Evolutionary conservation across 2,329 filamentous ascomycete genomes (phyloP).

Genomic region (Cordyceps cicadae): DNA sequence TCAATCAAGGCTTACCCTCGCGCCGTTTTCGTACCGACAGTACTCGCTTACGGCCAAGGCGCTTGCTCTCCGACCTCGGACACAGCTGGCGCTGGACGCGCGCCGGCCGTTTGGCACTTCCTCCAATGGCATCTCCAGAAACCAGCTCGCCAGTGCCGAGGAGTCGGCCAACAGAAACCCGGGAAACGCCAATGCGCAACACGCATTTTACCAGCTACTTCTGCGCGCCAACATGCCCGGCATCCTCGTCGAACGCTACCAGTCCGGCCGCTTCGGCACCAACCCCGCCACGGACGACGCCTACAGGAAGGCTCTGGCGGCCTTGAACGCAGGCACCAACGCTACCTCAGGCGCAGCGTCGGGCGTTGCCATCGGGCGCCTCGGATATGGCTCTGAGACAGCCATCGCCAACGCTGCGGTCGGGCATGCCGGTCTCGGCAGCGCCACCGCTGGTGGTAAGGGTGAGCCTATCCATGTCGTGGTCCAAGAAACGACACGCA

Average conservation of each 20-base stretch:
- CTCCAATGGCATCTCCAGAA: conserved; percentile 45
- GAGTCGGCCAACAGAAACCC: conserved; percentile 91
- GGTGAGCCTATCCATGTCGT: conserved; percentile 89
- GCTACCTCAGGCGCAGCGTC: conserved; percentile 18
- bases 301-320: conserved; percentile 64
- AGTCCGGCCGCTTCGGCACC: conserved; percentile 74
- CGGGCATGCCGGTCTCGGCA: conserved; percentile 14
- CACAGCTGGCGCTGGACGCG: background rate
- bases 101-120: conserved; percentile 33
- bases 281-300: conserved; percentile 70
- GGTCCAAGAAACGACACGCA: conserved; percentile 79
- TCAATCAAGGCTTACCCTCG: background rate
- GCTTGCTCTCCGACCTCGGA: conserved; percentile 1
- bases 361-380: conserved; percentile 18
- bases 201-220: conserved; percentile 86
- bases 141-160: conserved; percentile 75
- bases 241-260: conserved; percentile 84
- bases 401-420: conserved; percentile 22
- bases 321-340: conserved; percentile 24
- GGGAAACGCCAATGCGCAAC: conserved; percentile 76
- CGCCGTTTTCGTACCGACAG: background rate
- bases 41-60: background rate
- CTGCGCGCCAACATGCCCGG: conserved; percentile 88
- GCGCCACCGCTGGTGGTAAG: conserved; percentile 54
- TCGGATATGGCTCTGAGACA: conserved; percentile 23